Conservation (phyloP, 768 basidiomycete species). For the Russula ochroleuca region DNA sequence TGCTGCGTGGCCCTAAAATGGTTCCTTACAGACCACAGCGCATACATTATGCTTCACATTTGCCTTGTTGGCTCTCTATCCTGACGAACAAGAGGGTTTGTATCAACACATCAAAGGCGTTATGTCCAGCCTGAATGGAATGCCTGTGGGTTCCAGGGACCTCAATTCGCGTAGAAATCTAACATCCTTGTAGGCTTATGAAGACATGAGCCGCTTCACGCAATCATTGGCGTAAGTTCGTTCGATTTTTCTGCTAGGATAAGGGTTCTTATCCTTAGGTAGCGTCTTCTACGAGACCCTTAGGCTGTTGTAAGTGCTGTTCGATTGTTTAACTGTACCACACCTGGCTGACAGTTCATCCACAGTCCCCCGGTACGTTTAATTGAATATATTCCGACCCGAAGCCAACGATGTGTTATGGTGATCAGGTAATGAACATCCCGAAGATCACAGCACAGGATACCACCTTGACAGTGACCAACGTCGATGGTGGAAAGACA, state of each 20-base stretch:
- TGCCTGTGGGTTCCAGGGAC: conserved; percentile 5
- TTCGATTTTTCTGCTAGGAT: not conserved
- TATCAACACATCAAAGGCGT: conserved; percentile 37
- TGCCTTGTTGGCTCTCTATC: conserved; percentile 41
- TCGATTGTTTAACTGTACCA: not conserved
- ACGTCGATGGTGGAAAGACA: conserved; percentile 39
- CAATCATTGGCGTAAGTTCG: conserved; percentile 25
- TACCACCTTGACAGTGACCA: conserved; percentile 37
- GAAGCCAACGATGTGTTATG: not conserved
- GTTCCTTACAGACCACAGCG: conserved; percentile 35
- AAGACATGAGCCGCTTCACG: conserved; percentile 28
- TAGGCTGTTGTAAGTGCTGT: conserved; percentile 36
- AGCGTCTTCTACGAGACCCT: conserved; percentile 51
- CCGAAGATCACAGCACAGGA: conserved; percentile 48
- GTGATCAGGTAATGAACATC: conserved; percentile 42
- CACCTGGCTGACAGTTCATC: not conserved
- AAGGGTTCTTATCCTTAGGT: not conserved
- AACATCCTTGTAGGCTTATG: conserved; percentile 24
- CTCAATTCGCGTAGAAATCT: not conserved
- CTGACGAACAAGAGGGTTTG: conserved; percentile 41
- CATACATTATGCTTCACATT: conserved; percentile 39
- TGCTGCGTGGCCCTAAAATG: not conserved
- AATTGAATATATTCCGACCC: not conserved
- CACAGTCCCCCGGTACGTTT: conserved; percentile 15
- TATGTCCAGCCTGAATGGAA: conserved; percentile 32